phyloP scores from a whole-genome alignment of 2,329 filamentous ascomycete genomes.

The Diaporthe sp. region DNA sequence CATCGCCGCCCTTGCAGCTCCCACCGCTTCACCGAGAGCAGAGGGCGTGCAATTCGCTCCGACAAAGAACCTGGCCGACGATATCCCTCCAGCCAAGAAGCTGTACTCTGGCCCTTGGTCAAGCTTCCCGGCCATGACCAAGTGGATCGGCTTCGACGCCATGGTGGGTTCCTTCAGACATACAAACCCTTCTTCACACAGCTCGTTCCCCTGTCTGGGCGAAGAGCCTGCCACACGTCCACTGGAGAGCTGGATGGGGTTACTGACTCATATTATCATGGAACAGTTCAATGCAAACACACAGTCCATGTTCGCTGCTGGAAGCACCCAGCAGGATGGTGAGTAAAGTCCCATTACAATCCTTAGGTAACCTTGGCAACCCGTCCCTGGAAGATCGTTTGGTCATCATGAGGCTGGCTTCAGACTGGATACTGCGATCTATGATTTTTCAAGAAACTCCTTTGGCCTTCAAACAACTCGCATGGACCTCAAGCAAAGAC shows the following conservation, averaged over 20 bases:
- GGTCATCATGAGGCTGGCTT: neutral
- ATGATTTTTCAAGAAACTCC: neutral
- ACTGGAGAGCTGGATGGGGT: neutral
- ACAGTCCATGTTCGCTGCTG: constrained; percentile 49
- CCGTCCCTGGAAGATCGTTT: neutral
- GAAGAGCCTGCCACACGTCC: neutral
- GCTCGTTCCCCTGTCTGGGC: too few relatives aligned
- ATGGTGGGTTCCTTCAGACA: constrained; percentile 42
- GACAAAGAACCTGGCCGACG: neutral
- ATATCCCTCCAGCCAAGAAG: neutral
- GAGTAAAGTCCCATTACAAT: neutral
- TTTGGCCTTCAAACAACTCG: neutral
- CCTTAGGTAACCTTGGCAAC: neutral
- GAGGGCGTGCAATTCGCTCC: neutral
- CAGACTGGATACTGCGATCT: neutral
- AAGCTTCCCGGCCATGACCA: constrained; percentile 50
- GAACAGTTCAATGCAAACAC: constrained; percentile 52
- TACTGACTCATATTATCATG: neutral
- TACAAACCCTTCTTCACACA: neutral
- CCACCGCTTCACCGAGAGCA: neutral
- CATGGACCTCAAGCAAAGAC: fast-evolving
- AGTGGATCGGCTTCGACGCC: constrained; percentile 52
- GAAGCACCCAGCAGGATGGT: constrained; percentile 50
- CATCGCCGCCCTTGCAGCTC: neutral
- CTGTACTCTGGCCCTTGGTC: constrained; percentile 19